phyloP scores from a whole-genome alignment of 73 alveolate species.

The Paramecium octaurelia region DNA sequence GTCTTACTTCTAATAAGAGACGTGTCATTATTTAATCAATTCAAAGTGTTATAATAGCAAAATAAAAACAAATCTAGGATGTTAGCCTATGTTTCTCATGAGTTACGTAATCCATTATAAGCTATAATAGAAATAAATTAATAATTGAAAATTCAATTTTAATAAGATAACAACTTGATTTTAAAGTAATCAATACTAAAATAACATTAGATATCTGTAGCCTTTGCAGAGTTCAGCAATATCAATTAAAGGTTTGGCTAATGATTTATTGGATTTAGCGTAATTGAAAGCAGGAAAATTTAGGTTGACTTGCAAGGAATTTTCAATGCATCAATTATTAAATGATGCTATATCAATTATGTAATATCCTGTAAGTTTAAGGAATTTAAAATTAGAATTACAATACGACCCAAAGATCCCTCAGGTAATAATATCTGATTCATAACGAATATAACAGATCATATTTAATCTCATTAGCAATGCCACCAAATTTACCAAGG shows the following conservation, averaged over 20 bases:
- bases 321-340: background rate
- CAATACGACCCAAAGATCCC: background rate
- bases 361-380: background rate
- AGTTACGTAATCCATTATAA: background rate
- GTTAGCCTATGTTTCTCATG: constrained; percentile 22
- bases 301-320: background rate
- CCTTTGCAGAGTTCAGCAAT: background rate
- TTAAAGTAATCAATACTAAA: background rate
- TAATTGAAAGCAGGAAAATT: background rate
- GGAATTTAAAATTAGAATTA: background rate
- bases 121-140: background rate
- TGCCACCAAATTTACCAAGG: background rate
- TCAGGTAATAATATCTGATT: background rate
- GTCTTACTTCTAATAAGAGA: background rate
- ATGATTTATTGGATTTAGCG: constrained; percentile 33
- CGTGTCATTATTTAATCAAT: background rate
- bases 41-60: background rate
- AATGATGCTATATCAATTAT: background rate
- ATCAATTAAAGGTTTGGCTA: background rate
- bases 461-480: background rate
- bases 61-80: background rate
- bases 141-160: background rate
- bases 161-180: background rate
- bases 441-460: background rate
- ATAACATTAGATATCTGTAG: background rate